Base-by-base conservation (phyloP, 192 early-diverging fungal species). In the Podila epigama region DNA sequence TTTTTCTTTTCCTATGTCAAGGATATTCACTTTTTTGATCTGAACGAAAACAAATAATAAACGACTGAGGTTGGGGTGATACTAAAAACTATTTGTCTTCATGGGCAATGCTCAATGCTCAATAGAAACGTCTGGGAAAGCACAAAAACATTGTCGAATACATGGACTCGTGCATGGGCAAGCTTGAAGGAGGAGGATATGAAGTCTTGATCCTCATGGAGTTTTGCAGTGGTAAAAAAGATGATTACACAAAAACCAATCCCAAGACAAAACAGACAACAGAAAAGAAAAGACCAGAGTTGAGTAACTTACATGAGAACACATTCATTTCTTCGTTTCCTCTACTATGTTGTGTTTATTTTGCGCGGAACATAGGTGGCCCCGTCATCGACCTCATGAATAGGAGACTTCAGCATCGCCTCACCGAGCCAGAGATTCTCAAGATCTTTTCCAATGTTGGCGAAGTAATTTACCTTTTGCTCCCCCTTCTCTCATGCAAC, bases 161-260 rank as follows among this genome's bases (percentile, higher is more conserved):
- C 63, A 84, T 90, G 52, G 96, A 94, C 57, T 90, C 90, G 4
- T 83, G 89, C 60, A 79, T 89, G 25, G 81, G 80, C 58, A 80
- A 79, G 41, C 57, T 87, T 42, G 80, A 81, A 31, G 70, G 73
- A 20, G 90, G 85, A 18, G 89, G 92, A n/a, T 95, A 84, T 53
- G 92, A 95, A 61, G 83, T 89, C 13, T 85, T 92, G 51, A 95
- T 98, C 50, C 83, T 98, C 72, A 97, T 97, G 93, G 96, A 98
- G 70, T 90, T 92, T 75, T 98, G 96, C 79, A 75, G 87, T 20
- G 91, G 94, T 89, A 86, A 69, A 55, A 12, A 27, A 51, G 9
- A 20, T 18, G 59, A 44, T 32, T 22, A 15, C 32, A 31, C 31
- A 11, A 31, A 20, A 1, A 31, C 25, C 2, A 41, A 4, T 8